These are phyloP conservation scores for Suhomyces tanzawaensis DNA, from an alignment of 805 yeast genomes.

Conservation along the genomic window DNA sequence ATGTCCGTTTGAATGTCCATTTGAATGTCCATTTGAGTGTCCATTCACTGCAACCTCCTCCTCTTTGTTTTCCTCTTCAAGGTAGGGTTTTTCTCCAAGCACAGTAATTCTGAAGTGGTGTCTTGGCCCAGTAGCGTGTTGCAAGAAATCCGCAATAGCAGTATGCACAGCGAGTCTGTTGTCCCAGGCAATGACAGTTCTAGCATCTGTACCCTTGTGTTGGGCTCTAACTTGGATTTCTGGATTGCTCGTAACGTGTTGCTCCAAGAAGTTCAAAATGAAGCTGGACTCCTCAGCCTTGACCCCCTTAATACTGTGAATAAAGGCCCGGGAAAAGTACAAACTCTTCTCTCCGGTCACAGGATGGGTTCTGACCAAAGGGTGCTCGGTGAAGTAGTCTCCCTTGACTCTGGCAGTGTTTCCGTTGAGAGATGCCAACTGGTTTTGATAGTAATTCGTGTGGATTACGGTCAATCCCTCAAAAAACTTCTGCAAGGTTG, in stretches of 20 bases:
- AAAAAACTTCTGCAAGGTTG: constrained; percentile 19
- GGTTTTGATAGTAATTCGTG: constrained; percentile 22
- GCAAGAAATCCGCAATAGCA: constrained; percentile 22
- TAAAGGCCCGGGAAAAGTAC: constrained; percentile 21
- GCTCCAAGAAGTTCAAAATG: constrained; percentile 20
- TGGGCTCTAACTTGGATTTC: constrained; percentile 26
- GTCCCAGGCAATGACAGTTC: constrained; percentile 26
- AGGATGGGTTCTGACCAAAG: constrained; percentile 28
- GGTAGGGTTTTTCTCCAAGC: constrained; percentile 25
- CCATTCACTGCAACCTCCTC: constrained; percentile 1
- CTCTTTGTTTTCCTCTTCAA: constrained; percentile 5
- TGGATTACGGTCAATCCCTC: constrained; percentile 24
- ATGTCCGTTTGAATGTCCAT: constrained; percentile 5
- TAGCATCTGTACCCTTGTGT: constrained; percentile 22
- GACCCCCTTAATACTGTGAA: constrained; percentile 22
- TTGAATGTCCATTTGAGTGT: constrained; percentile 4
- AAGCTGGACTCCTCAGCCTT: constrained; percentile 21
- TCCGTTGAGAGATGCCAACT: constrained; percentile 13
- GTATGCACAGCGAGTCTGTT: constrained; percentile 23
- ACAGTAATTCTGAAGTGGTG: constrained; percentile 27
- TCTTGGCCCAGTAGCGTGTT: constrained; percentile 20
- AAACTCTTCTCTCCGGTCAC: constrained; percentile 26
- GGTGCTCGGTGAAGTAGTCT: constrained; percentile 24
- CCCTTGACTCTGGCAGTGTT: constrained; percentile 17
- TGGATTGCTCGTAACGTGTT: constrained; percentile 21